phyloP scores from a whole-genome alignment of 2,329 filamentous ascomycete species.

The Pezicula rhizophila region DNA sequence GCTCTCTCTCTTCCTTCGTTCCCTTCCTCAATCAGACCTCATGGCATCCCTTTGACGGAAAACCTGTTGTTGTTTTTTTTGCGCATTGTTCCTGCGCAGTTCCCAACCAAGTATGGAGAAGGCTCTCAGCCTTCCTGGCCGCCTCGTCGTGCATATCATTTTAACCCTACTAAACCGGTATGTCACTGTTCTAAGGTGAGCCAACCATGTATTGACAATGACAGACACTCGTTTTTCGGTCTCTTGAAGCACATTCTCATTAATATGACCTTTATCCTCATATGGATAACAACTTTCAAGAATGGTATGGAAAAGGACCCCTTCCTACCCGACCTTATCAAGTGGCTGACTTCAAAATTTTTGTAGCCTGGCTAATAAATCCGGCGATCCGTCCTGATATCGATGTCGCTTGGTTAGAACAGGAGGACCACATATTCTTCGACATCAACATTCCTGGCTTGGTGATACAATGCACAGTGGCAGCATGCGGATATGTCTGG shows the following conservation, averaged over 20 bases:
- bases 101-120: no score
- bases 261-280: constrained; percentile 23
- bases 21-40: no score
- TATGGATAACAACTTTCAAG: constrained; percentile 25
- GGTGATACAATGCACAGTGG: constrained; percentile 15
- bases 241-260: constrained; percentile 22
- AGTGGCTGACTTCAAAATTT: constrained; percentile 2
- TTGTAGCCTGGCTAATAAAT: constrained; percentile 21
- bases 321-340: neutral
- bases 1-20: no score
- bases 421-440: constrained; percentile 18
- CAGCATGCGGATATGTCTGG: constrained; percentile 18
- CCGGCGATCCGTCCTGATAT: constrained; percentile 21
- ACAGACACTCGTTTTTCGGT: constrained; percentile 22
- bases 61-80: no score
- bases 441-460: constrained; percentile 16
- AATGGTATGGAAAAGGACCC: constrained; percentile 14
- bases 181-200: neutral
- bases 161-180: neutral
- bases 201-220: neutral
- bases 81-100: no score
- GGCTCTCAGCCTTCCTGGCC: no score
- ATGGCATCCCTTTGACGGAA: no score
- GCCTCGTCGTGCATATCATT: no score
- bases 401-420: constrained; percentile 20